phyloP scores from a whole-genome alignment of 2,329 filamentous ascomycete species.

The Trichoderma citrinoviride region DNA sequence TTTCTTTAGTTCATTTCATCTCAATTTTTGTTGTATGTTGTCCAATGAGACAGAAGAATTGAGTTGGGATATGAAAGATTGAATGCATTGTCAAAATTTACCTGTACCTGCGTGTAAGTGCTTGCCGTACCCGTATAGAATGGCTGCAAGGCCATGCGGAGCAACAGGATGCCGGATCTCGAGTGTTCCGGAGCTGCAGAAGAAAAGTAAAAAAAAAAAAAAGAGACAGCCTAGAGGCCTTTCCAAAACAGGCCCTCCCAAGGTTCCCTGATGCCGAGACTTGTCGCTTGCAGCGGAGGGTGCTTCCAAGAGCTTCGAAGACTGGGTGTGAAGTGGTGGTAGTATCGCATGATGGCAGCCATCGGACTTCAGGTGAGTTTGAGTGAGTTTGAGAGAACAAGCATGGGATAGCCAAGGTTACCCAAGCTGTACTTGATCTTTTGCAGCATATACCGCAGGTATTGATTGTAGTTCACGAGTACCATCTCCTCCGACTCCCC shows the following conservation, averaged over 20 bases:
- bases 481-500: too few species aligned
- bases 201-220: neutral
- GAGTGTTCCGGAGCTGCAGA: neutral
- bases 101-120: neutral
- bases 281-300: neutral
- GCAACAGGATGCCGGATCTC: neutral
- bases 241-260: neutral
- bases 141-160: constrained; percentile 1
- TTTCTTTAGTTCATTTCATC: too few species aligned
- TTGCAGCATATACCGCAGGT: too few species aligned
- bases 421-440: neutral
- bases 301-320: too few species aligned
- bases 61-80: too few species aligned
- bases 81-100: too few species aligned
- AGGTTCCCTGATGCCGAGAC: neutral
- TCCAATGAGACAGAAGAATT: too few species aligned
- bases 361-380: neutral
- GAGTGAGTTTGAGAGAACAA: too few species aligned
- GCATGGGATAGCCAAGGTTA: too few species aligned
- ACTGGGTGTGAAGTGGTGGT: neutral
- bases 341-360: constrained; percentile 4
- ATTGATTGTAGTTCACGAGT: too few species aligned
- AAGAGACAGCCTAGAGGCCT: neutral
- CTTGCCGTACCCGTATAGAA: neutral
- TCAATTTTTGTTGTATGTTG: neutral